Base-by-base conservation (phyloP, 108 stramenopile species). In the Hondaea fermentalgiana region DNA sequence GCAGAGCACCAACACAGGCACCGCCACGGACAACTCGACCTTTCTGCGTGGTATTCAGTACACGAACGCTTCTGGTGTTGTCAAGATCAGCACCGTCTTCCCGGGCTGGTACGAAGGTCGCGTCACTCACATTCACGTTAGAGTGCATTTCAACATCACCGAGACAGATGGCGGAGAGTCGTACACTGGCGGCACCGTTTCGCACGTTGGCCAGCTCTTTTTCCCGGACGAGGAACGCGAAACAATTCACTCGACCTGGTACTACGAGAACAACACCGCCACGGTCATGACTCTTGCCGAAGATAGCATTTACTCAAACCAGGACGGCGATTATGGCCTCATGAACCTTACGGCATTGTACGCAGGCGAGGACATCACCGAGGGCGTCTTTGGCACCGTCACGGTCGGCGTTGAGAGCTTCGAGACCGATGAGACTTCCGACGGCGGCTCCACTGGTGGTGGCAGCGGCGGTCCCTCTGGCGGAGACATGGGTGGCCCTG, bases 101-200 rank as follows among this genome's bases (percentile, higher is more conserved):
- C 76, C 76, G 6, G 76, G 76, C 45, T 83, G 45, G 49, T 83
- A 83, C 76, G 51, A 47, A 16, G 76, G 76, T 83, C 76, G 76
- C 76, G 23, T 23, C 19, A 53, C 45, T 28, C 76, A 83, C 5
- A 35, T 83, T 28, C 76, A 83, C 76, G 51, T 83, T 2, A 3
- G 51, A 12, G 76, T 83, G 17, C 76, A 83, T 4, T 53, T 53
- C 76, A 53, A 53, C 76, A 53, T 83, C 25, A 83, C 49, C 5
- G 51, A 83, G 23, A 83, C 76, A 6, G 51, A 53, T 4, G 51
- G 4, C 2, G 76, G 76, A 12, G 64, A 69, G 64, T 8, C 8
- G 10, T 83, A 83, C 23, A 53, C 45, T 6, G 76, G 51, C 19
- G 76, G 76, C 76, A 83, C 76, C 51, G 51, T 83, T 28, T 53